A percentile compares a stretch with the other conserved stretches of the same genome.
Evolutionary conservation across 306 rosid genomes (phyloP).

Genomic region (Cucurbita argyrosperma): DNA sequence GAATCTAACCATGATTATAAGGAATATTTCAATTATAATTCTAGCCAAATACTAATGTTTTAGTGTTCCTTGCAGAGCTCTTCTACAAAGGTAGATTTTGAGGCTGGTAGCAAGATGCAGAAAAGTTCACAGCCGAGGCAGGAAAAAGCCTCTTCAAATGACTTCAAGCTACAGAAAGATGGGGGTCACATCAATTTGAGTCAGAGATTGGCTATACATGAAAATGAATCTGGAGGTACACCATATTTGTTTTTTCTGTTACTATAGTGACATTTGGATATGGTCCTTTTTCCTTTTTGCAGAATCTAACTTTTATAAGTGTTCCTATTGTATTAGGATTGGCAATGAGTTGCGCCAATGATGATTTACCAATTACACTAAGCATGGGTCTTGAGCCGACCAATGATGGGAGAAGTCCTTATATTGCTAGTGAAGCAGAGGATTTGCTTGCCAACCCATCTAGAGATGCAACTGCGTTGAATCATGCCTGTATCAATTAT

Average conservation of each 20-base stretch:
- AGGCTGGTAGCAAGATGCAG: constrained; percentile 48
- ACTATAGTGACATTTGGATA: constrained; percentile 7
- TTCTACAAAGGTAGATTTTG: constrained; percentile 76
- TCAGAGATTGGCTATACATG: constrained; percentile 22
- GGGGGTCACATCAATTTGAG: constrained; percentile 23
- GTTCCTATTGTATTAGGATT: constrained; percentile 24
- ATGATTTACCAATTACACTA: constrained; percentile 21
- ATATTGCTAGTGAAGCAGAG: constrained; percentile 30
- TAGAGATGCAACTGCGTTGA: constrained; percentile 53
- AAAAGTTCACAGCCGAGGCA: constrained; percentile 31
- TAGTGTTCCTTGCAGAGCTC: constrained; percentile 74
- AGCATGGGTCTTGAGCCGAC: constrained; percentile 33
- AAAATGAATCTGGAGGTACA: constrained; percentile 41
- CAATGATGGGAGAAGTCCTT: constrained; percentile 22
- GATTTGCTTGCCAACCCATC: constrained; percentile 33
- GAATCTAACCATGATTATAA: neutral
- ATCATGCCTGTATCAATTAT: constrained; percentile 37
- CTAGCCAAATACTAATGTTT: constrained; percentile 17
- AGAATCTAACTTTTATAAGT: constrained; percentile 15
- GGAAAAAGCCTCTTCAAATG: constrained; percentile 26
- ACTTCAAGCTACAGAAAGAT: constrained; percentile 27
- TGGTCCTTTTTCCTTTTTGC: constrained; percentile 4
- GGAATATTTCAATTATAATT: constrained; percentile 21
- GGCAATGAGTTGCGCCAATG: constrained; percentile 17
- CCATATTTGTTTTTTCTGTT: neutral